Conservation (phyloP, 2,329 filamentous ascomycete species). For the Colletotrichum gloeosporioides region DNA sequence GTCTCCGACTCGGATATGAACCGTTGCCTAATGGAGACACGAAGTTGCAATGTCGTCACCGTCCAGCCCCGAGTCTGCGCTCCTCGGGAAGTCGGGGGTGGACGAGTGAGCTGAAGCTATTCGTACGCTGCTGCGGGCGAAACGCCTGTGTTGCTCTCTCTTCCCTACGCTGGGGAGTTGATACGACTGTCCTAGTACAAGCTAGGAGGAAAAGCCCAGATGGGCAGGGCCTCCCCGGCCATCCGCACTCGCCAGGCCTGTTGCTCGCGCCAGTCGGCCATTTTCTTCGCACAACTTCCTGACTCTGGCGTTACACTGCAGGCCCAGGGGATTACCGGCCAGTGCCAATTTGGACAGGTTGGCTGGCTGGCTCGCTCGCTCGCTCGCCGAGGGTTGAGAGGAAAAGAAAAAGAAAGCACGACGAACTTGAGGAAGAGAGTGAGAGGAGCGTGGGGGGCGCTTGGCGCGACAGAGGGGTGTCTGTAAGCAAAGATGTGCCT, state of each 20-base stretch:
- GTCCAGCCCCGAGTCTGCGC: neutral
- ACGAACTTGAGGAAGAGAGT: neutral
- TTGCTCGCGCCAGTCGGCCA: conserved; percentile 11
- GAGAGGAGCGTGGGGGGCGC: conserved; percentile 7
- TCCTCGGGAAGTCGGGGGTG: neutral
- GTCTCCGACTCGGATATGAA: neutral
- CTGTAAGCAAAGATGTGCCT: neutral
- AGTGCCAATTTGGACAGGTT: neutral
- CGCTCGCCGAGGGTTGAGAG: neutral
- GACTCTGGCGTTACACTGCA: conserved; percentile 4
- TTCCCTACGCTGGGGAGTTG: neutral
- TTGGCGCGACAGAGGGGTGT: neutral
- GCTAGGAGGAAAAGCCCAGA: neutral
- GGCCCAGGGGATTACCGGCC: neutral
- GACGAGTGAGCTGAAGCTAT: neutral
- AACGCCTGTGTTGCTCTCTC: neutral
- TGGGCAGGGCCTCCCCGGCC: neutral
- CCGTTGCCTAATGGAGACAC: neutral
- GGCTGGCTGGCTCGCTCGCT: neutral
- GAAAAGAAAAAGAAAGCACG: neutral
- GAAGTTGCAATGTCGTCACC: conserved; percentile 4
- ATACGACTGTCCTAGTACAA: neutral
- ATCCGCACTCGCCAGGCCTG: neutral
- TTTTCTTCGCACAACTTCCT: conserved; percentile 13
- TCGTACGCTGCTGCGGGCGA: neutral